A percentile compares a stretch with the other conserved stretches of the same genome.
phyloP scores from a whole-genome alignment of 2,329 filamentous ascomycete genomes.

The Bipolaris sorokiniana region DNA sequence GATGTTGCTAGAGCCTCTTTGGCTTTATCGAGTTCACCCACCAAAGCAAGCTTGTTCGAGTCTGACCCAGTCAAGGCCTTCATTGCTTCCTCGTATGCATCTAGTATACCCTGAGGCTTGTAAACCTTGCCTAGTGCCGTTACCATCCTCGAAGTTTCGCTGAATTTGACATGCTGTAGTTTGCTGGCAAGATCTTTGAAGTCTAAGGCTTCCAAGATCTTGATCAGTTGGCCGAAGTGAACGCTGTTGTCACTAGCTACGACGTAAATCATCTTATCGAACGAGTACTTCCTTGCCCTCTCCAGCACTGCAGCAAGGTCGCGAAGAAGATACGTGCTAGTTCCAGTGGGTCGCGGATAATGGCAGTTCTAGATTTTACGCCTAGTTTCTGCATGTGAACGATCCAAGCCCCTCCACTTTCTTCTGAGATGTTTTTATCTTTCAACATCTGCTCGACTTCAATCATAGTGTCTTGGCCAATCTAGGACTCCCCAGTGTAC shows the following conservation, averaged over 20 bases:
- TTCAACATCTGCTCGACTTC: slow-evolving; percentile 66
- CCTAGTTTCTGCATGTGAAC: slow-evolving; percentile 74
- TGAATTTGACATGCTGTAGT: slow-evolving; percentile 78
- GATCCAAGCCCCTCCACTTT: slow-evolving; percentile 74
- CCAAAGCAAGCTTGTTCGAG: slow-evolving; percentile 23
- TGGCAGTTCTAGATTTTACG: slow-evolving; percentile 72
- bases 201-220: slow-evolving; percentile 75
- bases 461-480: slow-evolving; percentile 70
- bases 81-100: slow-evolving; percentile 41
- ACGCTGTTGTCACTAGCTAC: slow-evolving; percentile 74
- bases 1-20: slow-evolving; percentile 26
- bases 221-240: slow-evolving; percentile 76
- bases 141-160: slow-evolving; percentile 61
- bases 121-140: slow-evolving; percentile 66
- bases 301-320: slow-evolving; percentile 77
- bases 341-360: slow-evolving; percentile 76
- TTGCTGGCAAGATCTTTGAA: slow-evolving; percentile 70
- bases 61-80: slow-evolving; percentile 22
- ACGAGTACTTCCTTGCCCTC: slow-evolving; percentile 65
- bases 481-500: slow-evolving; percentile 76
- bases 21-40: slow-evolving; percentile 23
- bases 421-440: slow-evolving; percentile 69
- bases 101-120: slow-evolving; percentile 70
- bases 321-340: slow-evolving; percentile 76
- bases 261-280: slow-evolving; percentile 83